A percentile compares a stretch with the other conserved stretches of the same genome.
These are phyloP conservation scores for Liquidambar formosana DNA, from an alignment of 164 flowering plant genomes.

Conservation along the genomic window DNA sequence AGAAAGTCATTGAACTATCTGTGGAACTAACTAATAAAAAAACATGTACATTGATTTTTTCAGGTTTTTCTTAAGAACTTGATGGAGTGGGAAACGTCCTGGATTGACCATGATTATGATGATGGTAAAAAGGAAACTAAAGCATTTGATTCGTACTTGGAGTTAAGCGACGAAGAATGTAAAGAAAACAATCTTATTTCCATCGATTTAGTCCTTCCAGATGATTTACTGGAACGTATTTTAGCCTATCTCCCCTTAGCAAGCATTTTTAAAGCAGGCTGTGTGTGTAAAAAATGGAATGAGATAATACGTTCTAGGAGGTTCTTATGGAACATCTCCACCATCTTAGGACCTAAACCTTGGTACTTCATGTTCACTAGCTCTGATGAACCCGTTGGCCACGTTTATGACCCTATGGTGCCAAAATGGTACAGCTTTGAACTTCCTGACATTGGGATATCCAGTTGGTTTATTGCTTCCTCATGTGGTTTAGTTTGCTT, in stretches of 20 bases:
- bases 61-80: neutral
- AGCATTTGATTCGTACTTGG: constrained; percentile 44
- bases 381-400: constrained; percentile 74
- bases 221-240: constrained; percentile 82
- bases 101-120: constrained; percentile 42
- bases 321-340: constrained; percentile 66
- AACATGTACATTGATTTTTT: no score
- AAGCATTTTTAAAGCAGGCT: constrained; percentile 80
- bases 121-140: constrained; percentile 21
- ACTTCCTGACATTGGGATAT: constrained; percentile 63
- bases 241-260: constrained; percentile 74
- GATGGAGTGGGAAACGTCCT: constrained; percentile 54
- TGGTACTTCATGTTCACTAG: constrained; percentile 97
- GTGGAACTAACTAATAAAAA: no score
- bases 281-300: constrained; percentile 86
- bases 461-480: constrained; percentile 73
- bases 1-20: no score
- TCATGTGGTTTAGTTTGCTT: constrained; percentile 84
- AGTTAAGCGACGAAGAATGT: constrained; percentile 42
- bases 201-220: constrained; percentile 65
- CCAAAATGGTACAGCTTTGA: constrained; percentile 81
- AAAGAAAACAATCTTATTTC: constrained; percentile 38
- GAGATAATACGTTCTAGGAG: constrained; percentile 65
- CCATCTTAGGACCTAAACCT: constrained; percentile 55
- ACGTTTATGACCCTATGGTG: constrained; percentile 79